Evolutionary conservation across 441 rosid species (phyloP), one percentile per base, ranked within the genome.

Genomic region (Codiaeum variegatum): DNA sequence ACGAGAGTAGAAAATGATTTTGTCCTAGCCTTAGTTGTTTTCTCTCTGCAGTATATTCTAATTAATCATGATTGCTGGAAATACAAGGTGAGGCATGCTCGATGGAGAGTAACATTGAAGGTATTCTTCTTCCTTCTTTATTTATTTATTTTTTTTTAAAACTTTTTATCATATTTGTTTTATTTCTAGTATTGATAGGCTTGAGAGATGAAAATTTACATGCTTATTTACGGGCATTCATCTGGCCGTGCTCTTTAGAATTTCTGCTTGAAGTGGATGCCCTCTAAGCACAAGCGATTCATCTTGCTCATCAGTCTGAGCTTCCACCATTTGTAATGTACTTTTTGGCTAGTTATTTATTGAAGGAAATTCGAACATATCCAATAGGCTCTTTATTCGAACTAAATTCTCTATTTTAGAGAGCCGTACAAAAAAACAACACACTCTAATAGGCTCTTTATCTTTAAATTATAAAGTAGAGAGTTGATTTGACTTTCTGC

Each of bases 31-130:
- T 80, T 92, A 79, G 82, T 87, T 72, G 84, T 86, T 83, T 94
- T 94, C 78, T 83, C 93, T 60, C 78, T 94, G 74, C 97, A 89
- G 80, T 88, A 90, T 79, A 84, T 94, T 85, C 83, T 94, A 70
- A 94, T 86, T 71, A 88, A 86, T 82, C 98, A 94, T 81, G 98
- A 88, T 78, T 85, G 71, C 79, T 92, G 97, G 97, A 92, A 88
- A 80, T 92, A 90, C 82, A 90, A 87, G 83, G 83, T 76, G 82
- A 87, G 82, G 73, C 79, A 79, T 72, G 82, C 79, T 78, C 94
- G 97, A 73, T 92, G 98, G 98, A 86, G 80, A 80, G 86, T 91
- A 79, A 90, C 97, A 70, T 71, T 86, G 69, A 92, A 92, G 97
- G 98, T 92, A 69, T 64, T 66, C 44, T 21, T 38, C 70, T 19